phyloP scores from a whole-genome alignment of 208 protist genomes.

The Leishmania mexicana region DNA sequence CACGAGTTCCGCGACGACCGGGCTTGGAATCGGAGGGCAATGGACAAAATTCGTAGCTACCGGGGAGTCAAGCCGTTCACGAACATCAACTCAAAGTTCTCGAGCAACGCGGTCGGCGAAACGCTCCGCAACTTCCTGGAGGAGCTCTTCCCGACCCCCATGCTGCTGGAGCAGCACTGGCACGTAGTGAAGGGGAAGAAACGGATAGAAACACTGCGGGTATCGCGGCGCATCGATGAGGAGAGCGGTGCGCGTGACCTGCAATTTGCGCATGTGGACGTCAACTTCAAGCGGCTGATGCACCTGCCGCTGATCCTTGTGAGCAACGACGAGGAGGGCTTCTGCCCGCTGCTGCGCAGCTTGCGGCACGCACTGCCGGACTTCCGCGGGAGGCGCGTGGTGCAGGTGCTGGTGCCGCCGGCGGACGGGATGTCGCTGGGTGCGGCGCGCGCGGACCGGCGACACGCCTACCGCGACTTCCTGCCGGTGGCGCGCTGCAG shows the following conservation, averaged over 20 bases:
- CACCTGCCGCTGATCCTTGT: conserved; percentile 17
- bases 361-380: conserved; percentile 14
- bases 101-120: background rate
- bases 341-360: conserved; percentile 26
- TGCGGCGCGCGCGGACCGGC: conserved; percentile 17
- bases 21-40: background rate
- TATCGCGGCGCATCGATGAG: background rate
- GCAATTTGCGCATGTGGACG: background rate
- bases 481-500: conserved; percentile 19
- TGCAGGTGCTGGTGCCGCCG: conserved; percentile 23
- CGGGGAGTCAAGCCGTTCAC: conserved; percentile 6
- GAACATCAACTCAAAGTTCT: conserved; percentile 29
- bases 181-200: accelerated
- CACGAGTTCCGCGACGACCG: conserved; percentile 16
- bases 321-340: conserved; percentile 30
- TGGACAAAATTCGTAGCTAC: conserved; percentile 12
- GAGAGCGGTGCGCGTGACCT: background rate
- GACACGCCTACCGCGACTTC: conserved; percentile 23
- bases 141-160: conserved; percentile 20
- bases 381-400: conserved; percentile 13
- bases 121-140: conserved; percentile 14
- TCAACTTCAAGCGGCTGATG: conserved; percentile 1
- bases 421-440: conserved; percentile 5
- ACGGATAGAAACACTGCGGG: background rate
- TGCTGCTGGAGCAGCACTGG: conserved; percentile 17